Evolutionary conservation across 306 rosid genomes (phyloP), one percentile per base, ranked within the genome.

Genomic region (Citrullus amarus): DNA sequence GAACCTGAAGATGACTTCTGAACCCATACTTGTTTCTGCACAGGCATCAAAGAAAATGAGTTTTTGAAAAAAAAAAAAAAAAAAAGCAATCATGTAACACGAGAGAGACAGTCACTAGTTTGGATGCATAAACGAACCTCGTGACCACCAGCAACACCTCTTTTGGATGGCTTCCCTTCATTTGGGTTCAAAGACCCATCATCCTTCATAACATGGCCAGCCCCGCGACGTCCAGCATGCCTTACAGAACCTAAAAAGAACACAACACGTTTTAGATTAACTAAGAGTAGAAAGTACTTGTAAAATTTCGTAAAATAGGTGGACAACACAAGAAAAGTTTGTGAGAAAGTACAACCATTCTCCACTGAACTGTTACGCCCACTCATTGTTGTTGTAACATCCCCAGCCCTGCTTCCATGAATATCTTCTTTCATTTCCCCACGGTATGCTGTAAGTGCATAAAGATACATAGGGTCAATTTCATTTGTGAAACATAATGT

Each of bases 21-120:
- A 84, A 95, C 96, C 99, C 99, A 95, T 62, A 92, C 91, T 85
- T 92, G 99, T 86, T 89, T 95, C 99, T 95, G 97, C 89, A 80
- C 74, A 85, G 76, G 87, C 36, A 78, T 63, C 12, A 54, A 69
- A 72, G 51, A 84, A 48, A n/a, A 76, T 71, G 71, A 79, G 70
- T 2, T 57, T 30, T 60, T 44, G 69, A 59, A 36, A 83, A 82
- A 81, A 25, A 25, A 25, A 25, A 25, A 22, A 22, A 22, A 22
- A 22, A 22, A 5, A 76, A 75, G 16, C 65, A 65, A 80, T 28
- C 15, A 6, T 56, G 43, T 48, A 61, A 30, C 48, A 7, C 59
- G 74, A 66, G 55, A 50, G 48, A 63, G 34, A 48, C 2, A 13
- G 32, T 4, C 30, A 53, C 39, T 60, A 22, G 63, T 73, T 75